Conservation (phyloP, 192 early-diverging fungal genomes). For the Podochytrium sp. region DNA sequence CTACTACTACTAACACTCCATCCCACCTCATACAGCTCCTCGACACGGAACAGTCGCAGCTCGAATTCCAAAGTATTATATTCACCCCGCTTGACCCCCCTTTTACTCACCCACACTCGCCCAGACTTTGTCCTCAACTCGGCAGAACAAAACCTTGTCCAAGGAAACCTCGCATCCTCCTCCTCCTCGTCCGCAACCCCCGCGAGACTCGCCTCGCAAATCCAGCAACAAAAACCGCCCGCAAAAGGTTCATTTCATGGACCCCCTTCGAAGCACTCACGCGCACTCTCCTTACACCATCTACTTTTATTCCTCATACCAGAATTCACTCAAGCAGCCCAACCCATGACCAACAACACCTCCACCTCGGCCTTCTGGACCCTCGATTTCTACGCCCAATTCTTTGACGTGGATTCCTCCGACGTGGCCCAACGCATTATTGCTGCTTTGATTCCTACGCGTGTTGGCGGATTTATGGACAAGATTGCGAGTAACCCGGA, state of each 20-base stretch:
- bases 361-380: constrained; percentile 73
- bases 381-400: constrained; percentile 85
- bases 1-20: no score
- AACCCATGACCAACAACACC: constrained; percentile 29
- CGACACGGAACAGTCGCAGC: constrained; percentile 49
- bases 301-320: no score
- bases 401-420: constrained; percentile 92
- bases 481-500: constrained; percentile 85
- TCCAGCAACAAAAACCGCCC: no score
- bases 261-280: no score
- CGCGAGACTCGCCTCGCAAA: no score
- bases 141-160: constrained; percentile 46
- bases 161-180: constrained; percentile 34
- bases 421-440: constrained; percentile 61
- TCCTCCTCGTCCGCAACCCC: no score
- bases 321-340: constrained; percentile 2
- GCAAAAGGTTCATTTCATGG: no score
- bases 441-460: constrained; percentile 35
- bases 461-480: constrained; percentile 71
- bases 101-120: not conserved
- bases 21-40: constrained; percentile 31
- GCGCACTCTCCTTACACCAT: no score
- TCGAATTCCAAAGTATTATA: constrained; percentile 55
- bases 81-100: not conserved
- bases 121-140: constrained; percentile 56